Base-by-base conservation (phyloP, 306 rosid genomes). In the Casuarina equisetifolia region DNA sequence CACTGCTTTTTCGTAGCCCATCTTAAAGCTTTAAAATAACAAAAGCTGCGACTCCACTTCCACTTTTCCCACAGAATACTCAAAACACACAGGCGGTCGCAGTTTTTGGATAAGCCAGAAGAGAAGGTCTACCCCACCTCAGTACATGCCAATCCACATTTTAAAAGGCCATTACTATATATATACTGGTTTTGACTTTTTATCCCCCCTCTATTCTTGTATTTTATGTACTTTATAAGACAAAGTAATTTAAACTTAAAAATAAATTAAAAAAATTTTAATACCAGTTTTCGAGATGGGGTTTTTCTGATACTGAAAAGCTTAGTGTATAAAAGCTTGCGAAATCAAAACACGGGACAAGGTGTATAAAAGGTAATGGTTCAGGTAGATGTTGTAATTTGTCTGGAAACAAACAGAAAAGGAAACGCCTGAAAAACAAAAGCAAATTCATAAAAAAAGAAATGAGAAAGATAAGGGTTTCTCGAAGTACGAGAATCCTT, bases 401-500 rank as follows among this genome's bases (percentile, higher is more conserved):
- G 0, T 44, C 48, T 44, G 8, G 48, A 44, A 44, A 44, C 7
- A 48, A 39, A 66, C 13, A 39, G 39, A 2, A 0, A 1, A n/a
- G 3, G 13, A 8, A n/a, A 43, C 3, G 43, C 20, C 35, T 0
- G n/a, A 1, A 42, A 9, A 5, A 17, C 5, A 3, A 6, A 68
- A 59, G 36, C 62, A 70, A 54, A 76, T 35, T 52, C 43, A 2
- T 0, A 40, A 9, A 0, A 36, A 5, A 6, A 0, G 4, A 16
- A 72, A 54, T 3, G 25, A 40, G 79, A 57, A 70, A 70, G 76
- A 82, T 76, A 78, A 78, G 78, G 73, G 69, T 20, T 69, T 69
- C 19, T 84, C 5, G 78, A 17, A 78, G 38, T 53, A 32, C 72
- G 89, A 70, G 91, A 85, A 85, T 59, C 93, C 71, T 86, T 91